These are phyloP conservation scores for Epichloe brachyelytri DNA, from an alignment of 2,329 filamentous ascomycete genomes.

Conservation along the genomic window DNA sequence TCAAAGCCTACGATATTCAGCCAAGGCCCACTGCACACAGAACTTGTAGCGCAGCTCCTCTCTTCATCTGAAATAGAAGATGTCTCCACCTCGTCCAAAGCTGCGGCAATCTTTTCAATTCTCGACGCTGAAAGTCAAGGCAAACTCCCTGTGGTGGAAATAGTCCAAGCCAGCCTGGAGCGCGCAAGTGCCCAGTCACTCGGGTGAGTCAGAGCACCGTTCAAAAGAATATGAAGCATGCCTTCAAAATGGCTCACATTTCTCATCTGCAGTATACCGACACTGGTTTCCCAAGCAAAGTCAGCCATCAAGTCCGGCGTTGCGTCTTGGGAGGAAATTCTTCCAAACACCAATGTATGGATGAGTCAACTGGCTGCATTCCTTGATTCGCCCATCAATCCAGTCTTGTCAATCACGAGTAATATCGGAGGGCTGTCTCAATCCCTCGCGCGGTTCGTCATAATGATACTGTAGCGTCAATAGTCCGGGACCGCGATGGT, in stretches of 20 bases:
- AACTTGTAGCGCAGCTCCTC: slow-evolving; percentile 39
- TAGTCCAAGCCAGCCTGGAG: slow-evolving; percentile 44
- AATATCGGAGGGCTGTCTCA: slow-evolving; percentile 54
- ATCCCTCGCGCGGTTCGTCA: slow-evolving; percentile 25
- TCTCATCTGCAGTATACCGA: slow-evolving; percentile 30
- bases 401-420: slow-evolving; percentile 62
- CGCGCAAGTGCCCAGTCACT: slow-evolving; percentile 34
- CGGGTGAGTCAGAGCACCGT: slow-evolving; percentile 28
- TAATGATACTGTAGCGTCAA: not conserved
- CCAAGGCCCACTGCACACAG: slow-evolving; percentile 31
- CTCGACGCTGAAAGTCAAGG: slow-evolving; percentile 31
- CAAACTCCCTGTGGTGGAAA: slow-evolving; percentile 31
- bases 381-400: slow-evolving; percentile 37
- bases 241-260: not conserved
- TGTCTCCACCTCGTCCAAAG: slow-evolving; percentile 24
- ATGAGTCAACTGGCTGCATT: slow-evolving; percentile 44
- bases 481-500: slow-evolving; percentile 51
- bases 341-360: slow-evolving; percentile 57
- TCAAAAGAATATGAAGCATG: not conserved
- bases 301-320: slow-evolving; percentile 17
- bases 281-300: slow-evolving; percentile 34
- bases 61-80: slow-evolving; percentile 38
- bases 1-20: slow-evolving; percentile 31
- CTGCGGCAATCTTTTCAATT: slow-evolving; percentile 28
- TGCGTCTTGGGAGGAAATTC: slow-evolving; percentile 30